Base-by-base conservation (phyloP, 2,329 filamentous ascomycete genomes). In the Aspergillus japonicus region DNA sequence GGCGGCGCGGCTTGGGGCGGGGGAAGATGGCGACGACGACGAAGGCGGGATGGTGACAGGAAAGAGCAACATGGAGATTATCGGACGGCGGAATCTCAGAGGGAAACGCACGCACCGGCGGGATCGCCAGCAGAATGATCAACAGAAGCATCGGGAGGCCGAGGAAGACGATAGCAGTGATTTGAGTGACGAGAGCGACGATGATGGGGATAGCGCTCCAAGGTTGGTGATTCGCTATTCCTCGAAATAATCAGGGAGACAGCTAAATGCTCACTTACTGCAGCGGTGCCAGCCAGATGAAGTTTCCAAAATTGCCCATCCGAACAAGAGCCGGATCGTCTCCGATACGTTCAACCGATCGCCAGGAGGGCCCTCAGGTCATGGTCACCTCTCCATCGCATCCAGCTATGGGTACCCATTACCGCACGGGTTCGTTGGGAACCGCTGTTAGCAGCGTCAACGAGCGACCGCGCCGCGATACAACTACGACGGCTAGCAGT, bases 241-340 rank as follows among this genome's bases (percentile, higher is more conserved):
- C 31, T 19, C 26, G 8, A 12, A 31, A 53, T 39, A 23, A n/a
- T n/a, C 16, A 24, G 19, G 21, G 19, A 4, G 24, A 6, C 12
- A 48, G 51, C 54, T 23, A 53, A 26, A 24, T 64, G 54, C 68
- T 73, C 29, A 73, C 60, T 42, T 39, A 16, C 26, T 50, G n/a
- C 54, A 82, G 89, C 56, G 89, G 90, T 49, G 89, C 89, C 2
- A 91, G 96, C 72, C 91, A 96, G 74, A 96, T 98, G 73, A 93
- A 94, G 71, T 99, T 99, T 76, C 87, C 90, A 52, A 98, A 98
- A 77, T 94, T 97, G 91, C 94, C 95, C 1, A 84, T 96, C 48
- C 86, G 93, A 31, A 87, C 87, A 66, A 87, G 94, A 58, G 91
- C 93, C 26, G 94, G 91, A 11, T 97, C 93, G 0, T 97, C 94